A percentile compares a stretch with the other conserved stretches of the same genome.
These are phyloP conservation scores for Tolypocladium paradoxum DNA, from an alignment of 2,329 filamentous ascomycete species.

Conservation along the genomic window DNA sequence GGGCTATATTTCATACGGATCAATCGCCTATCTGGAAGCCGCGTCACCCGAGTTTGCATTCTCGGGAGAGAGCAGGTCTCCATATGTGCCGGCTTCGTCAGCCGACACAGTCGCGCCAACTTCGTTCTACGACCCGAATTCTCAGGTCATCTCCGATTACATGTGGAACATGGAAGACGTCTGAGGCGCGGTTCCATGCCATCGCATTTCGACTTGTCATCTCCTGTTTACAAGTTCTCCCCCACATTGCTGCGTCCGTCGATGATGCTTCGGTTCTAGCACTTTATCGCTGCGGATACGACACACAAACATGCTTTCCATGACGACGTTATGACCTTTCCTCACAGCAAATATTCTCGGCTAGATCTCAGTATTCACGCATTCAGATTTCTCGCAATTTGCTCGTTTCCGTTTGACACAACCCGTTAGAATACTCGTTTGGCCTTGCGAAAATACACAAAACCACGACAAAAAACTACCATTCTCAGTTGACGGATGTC, in stretches of 20 bases:
- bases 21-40: neutral
- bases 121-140: neutral
- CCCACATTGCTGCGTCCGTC: neutral
- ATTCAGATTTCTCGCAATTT: no score
- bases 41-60: neutral
- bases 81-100: neutral
- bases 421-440: no score
- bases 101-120: neutral
- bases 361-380: neutral
- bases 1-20: neutral
- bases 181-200: neutral
- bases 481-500: neutral
- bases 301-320: neutral
- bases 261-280: no score
- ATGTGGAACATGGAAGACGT: conserved; percentile 2
- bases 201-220: neutral
- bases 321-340: neutral
- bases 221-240: neutral
- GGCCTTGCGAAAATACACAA: neutral
- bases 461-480: neutral
- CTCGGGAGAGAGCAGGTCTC: neutral
- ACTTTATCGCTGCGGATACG: neutral
- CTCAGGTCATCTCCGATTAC: neutral
- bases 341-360: neutral
- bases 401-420: no score